Base-by-base conservation (phyloP, 2,329 filamentous ascomycete genomes). In the Chaetomium globosum region DNA sequence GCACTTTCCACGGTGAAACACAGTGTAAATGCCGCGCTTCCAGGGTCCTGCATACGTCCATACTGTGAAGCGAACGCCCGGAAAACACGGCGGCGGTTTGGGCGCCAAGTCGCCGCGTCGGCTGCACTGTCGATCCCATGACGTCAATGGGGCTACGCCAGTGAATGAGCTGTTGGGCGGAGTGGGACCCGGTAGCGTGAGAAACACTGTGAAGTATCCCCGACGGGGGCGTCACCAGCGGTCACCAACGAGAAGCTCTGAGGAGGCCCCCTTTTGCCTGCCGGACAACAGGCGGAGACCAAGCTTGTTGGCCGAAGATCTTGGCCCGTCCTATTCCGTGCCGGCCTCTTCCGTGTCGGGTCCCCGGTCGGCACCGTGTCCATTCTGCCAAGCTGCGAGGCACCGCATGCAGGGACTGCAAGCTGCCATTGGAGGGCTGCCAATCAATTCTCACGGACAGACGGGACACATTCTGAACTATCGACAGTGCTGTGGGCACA, bases 111-210 rank as follows among this genome's bases (percentile, higher is more conserved):
- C 61, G 60, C 62, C 62, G 61, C 61, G 21, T 61, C 61, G 51
- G 64, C 61, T 28, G 66, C 51, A 67, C 4, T 49, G 68, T 65
- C 63, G 68, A 71, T 70, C 69, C 56, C 31, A 70, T 70, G 69
- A 70, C 68, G 69, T 71, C 69, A 68, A 64, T 13, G 46, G 54
- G 33, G 48, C 26, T 33, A 51, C 67, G 63, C 36, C 26, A 43
- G 28, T 26, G 33, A 58, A 23, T 43, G 56, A 49, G 39, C 8
- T 43, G 65, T 59, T 57, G 53, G 56, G 39, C 65, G 57, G 49
- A 54, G 63, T 65, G 65, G 67, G 52, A 46, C 65, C 43, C 57
- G 57, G 33, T 26, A n/a, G 30, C 31, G 43, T 26, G 21, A 55
- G 59, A 33, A 36, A 16, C 46, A 48, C 46, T 23, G 46, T 48